Base-by-base conservation (phyloP, 192 early-diverging fungal genomes). In the Backusella westeae region DNA sequence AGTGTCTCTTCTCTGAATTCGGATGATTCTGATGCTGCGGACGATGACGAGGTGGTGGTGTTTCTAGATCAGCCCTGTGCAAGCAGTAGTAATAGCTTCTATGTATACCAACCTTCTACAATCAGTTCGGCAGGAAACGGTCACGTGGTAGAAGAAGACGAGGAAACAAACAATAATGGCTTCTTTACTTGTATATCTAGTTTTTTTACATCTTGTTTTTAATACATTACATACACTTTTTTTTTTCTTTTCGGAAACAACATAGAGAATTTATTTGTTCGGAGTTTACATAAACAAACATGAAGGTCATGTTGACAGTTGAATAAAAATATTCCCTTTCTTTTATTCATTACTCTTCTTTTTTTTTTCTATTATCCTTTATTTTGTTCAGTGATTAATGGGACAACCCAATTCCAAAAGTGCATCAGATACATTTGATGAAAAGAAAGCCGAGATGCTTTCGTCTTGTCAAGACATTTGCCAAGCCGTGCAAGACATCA, bases 241-340 rank as follows among this genome's bases (percentile, higher is more conserved):
- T 38, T 38, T 38, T 38, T 39, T 39, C 10, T 59, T 59, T 59
- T 26, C 23, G 56, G 23, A 59, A 59, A 12, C 56, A 59, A 59
- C 12, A 59, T 21, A 59, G 21, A 59, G n/a, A 9, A 56, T 56
- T 39, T 59, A 59, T 59, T 59, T 59, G 21, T 59, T 59, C 56
- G 56, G 56, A 59, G 56, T 29, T 63, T 63, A 63, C n/a, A 63
- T 63, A 63, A 63, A 63, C 56, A 29, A 63, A 63, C 56, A 63
- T 29, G 3, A 4, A 21, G 19, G 19, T 21, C 52, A 63, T 63
- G 56, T 63, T 63, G 56, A 63, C 23, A 63, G 56, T 63, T 63
- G 9, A 29, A 29, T 23, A 59, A 9, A 59, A 9, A 59, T 59
- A 8, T 29, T 29, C 8, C 26, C n/a, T 63, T 14, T 56, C n/a